Base-by-base conservation (phyloP, 768 basidiomycete genomes). In the Auriscalpium microsporum region DNA sequence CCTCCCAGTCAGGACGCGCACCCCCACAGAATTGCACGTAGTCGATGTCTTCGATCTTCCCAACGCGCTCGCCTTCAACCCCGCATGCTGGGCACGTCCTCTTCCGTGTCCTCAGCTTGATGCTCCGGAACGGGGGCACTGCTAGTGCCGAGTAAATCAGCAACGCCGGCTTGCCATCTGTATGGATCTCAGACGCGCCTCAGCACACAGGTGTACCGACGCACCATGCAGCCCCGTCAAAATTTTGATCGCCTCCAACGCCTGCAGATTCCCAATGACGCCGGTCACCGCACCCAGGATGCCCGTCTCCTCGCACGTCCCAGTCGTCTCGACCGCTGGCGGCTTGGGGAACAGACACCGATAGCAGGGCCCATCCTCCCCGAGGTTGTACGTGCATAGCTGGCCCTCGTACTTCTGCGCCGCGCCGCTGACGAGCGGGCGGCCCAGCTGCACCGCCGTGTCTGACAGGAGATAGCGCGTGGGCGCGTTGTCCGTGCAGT, bases 401-500 rank as follows among this genome's bases (percentile, higher is more conserved):
- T 92, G 90, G 0, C 90, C 90, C 57, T 91, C 89, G 62, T 78
- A 86, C 62, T 81, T 81, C 65, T 90, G 90, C 0, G 96, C 96
- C 1, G 94, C 96, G 8, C 95, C 95, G 55, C 89, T 91, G 38
- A 98, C 86, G 40, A 98, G 83, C 13, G 91, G 87, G 48, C 84
- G 89, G n/a, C 73, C 71, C 2, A 94, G 78, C 1, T 72, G 73
- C 40, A 93, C 88, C 14, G 88, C 82, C 1, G 82, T 81, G 67
- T 98, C 94, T 23, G 91, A 94, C 52, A 99, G 77, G 17, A 98
- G 80, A 69, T 98, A 98, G 6, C 96, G 86, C 0, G 93, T 94
- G 2, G 88, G 83, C 2, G 86, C 82, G 60, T 96, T 95, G 71
- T 97, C 94, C 4, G 94, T 96, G 73, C 94, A 97, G 71, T 97